phyloP scores from a whole-genome alignment of 257 asterid species.

The Linderniella brevidens region DNA sequence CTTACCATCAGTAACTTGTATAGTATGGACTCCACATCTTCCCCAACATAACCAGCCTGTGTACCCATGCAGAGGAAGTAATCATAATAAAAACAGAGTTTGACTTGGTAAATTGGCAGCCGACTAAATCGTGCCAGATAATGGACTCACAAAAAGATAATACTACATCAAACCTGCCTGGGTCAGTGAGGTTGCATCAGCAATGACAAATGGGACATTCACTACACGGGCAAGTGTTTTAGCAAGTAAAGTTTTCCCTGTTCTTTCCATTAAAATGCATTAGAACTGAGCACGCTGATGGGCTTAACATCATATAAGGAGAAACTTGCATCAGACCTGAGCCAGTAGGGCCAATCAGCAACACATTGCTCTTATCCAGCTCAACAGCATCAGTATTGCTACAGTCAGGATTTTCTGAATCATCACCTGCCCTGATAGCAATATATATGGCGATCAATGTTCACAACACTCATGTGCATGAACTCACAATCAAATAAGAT shows the following conservation, averaged over 20 bases:
- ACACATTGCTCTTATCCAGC: constrained; percentile 90
- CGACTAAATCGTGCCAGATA: neutral
- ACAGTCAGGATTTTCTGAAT: constrained; percentile 19
- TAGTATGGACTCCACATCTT: constrained; percentile 84
- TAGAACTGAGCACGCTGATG: neutral
- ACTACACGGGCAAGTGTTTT: constrained; percentile 85
- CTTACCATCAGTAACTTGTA: constrained; percentile 70
- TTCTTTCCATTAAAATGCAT: constrained; percentile 18
- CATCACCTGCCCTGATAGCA: constrained; percentile 30
- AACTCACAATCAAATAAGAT: constrained; percentile 8
- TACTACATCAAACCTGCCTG: constrained; percentile 78
- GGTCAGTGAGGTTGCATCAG: constrained; percentile 85
- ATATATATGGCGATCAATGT: constrained; percentile 10
- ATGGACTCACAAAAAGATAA: constrained; percentile 1
- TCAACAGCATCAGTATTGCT: constrained; percentile 45
- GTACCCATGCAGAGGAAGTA: no score
- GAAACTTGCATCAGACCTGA: constrained; percentile 42
- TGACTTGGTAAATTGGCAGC: no score
- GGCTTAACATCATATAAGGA: constrained; percentile 16
- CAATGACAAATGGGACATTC: constrained; percentile 80
- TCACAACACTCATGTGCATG: constrained; percentile 3
- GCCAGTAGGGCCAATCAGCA: constrained; percentile 91
- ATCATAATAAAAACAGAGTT: no score
- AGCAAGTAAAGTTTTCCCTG: constrained; percentile 98
- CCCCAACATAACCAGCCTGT: constrained; percentile 96